These are phyloP conservation scores for Maudiozyma bulderi DNA, from an alignment of 805 yeast genomes.

Conservation along the genomic window DNA sequence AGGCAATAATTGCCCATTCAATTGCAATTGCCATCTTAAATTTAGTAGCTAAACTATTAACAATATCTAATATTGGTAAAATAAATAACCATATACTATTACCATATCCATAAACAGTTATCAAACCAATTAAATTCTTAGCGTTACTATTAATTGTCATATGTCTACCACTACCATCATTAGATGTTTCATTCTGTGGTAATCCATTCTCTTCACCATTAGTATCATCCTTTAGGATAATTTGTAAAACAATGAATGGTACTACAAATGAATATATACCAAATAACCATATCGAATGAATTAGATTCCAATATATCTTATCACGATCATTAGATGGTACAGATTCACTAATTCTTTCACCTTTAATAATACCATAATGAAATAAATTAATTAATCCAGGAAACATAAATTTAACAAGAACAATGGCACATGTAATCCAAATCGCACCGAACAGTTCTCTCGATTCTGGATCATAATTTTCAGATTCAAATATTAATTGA, in stretches of 20 bases:
- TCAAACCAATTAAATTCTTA: constrained; percentile 32
- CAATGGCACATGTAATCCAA: constrained; percentile 82
- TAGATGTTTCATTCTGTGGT: constrained; percentile 33
- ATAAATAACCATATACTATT: constrained; percentile 82
- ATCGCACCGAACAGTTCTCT: constrained; percentile 76
- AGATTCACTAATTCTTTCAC: constrained; percentile 18
- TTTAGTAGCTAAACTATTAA: constrained; percentile 2
- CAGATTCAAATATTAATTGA: constrained; percentile 23
- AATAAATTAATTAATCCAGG: constrained; percentile 57
- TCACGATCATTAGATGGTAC: constrained; percentile 37
- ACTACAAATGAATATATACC: constrained; percentile 66
- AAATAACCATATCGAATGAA: constrained; percentile 59
- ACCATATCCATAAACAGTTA: constrained; percentile 79
- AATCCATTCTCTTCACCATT: neutral
- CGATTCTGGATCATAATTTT: constrained; percentile 26
- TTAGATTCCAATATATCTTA: constrained; percentile 51
- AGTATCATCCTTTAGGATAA: constrained; percentile 36
- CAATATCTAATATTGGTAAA: constrained; percentile 32
- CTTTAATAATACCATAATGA: constrained; percentile 42
- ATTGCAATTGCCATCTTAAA: neutral
- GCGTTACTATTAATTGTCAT: neutral
- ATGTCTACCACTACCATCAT: neutral
- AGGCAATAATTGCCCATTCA: constrained; percentile 5
- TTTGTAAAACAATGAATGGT: constrained; percentile 45
- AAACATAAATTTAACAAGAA: constrained; percentile 57